Base-by-base conservation (phyloP, 352 stramenopile species). In the Pythium phragmitis region DNA sequence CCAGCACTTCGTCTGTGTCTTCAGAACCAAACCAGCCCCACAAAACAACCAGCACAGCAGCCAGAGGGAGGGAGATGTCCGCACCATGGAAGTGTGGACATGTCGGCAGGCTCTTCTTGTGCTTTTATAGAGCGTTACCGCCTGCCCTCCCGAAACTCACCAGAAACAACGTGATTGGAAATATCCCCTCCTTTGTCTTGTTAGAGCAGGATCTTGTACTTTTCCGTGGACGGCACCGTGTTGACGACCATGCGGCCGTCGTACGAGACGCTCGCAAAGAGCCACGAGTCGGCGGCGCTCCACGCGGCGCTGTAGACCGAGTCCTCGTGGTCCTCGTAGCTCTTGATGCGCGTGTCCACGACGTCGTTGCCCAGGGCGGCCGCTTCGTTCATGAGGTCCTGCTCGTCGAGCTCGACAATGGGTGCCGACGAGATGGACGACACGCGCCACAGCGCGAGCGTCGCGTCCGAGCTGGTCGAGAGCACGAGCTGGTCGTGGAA, bases 151-250 rank as follows among this genome's bases (percentile, higher is more conserved):
- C 16, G n/a, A 53, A 53, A 51, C 7, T 19, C n/a, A 51, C 30
- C 7, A 65, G 39, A 65, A 72, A 66, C 62, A 73, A 75, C 34
- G 34, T 39, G 34, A 39, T 5, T 30, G 11, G 11, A 39, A 39
- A 39, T 14, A 39, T 39, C 34, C 34, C 34, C 34, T 39, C 11
- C 11, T 39, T 14, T 39, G 34, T 13, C 34, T 39, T 39, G 4
- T 58, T 89, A 99, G 26, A 99, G 70, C 60, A 99, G 78, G 75
- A 99, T 99, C 69, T 99, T 99, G 79, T 99, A 99, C 73, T 99
- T 99, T 76, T 99, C 97, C 7, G 98, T 98, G 16, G 93, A 98
- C 34, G 97, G 97, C 34, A 99, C 97, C 67, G 98, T 87, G 77
- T 98, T 96, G 16, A 99, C 72, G 33, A 96, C 87, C 41, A 99